Base-by-base conservation (phyloP, 2,329 filamentous ascomycete genomes). In the Alternaria gaisen region DNA sequence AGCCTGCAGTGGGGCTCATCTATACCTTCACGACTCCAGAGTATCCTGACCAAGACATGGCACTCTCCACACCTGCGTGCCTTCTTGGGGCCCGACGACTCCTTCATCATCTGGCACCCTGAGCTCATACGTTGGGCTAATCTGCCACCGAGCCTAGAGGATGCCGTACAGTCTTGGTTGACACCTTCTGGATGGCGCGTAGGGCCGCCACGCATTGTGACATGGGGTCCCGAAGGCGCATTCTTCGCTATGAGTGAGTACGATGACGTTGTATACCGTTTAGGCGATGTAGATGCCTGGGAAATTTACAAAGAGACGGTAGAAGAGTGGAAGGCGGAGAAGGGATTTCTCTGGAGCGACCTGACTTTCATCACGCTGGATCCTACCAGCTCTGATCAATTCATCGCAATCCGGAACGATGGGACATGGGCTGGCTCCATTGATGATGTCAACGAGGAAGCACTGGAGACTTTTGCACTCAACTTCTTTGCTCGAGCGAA, bases 181-280 rank as follows among this genome's bases (percentile, higher is more conserved):
- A 77, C 74, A n/a, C 76, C 76, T 10, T 65, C 72, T 0, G 76
- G 76, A 24, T 79, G 76, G 76, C 72, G 70, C n/a, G 70, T 69
- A 4, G 76, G 76, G 0, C 72, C 76, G 1, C 76, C 76, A 3
- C 59, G 74, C 4, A 70, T 75, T 16, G 70, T 76, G 3, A 72
- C 70, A 1, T 77, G 76, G 73, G 75, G 76, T 0, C 63, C 62
- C 9, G 62, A 71, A 11, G 71, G 70, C n/a, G 72, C 75, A 5
- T 78, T 72, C 57, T 78, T 79, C 47, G 73, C 74, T 7, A 72
- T 78, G 68, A 78, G 74, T 44, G 75, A 79, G 57, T 78, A 78
- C 40, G 76, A 73, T 2, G 71, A 76, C 36, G 72, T 76, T 0
- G 70, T 68, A 2, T 77, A 73, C 36, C 48, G 67, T 1, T 50